These are phyloP conservation scores for Reutealis trisperma DNA, from an alignment of 345 rosid genomes.

Conservation along the genomic window DNA sequence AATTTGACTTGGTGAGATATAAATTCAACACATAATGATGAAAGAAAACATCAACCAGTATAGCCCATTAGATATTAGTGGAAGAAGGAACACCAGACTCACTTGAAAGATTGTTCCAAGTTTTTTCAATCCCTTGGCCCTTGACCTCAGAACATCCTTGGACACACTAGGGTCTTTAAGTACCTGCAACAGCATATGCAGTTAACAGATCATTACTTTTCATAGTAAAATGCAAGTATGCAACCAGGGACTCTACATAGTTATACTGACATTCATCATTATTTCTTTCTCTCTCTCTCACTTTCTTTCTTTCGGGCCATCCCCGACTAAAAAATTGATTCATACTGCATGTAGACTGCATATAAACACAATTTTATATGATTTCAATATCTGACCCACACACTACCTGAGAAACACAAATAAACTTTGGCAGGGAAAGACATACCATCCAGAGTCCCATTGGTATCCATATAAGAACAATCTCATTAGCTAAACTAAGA, in stretches of 20 bases:
- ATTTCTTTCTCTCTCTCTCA: too few species aligned
- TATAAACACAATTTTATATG: neutral
- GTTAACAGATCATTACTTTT: neutral
- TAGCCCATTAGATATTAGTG: neutral
- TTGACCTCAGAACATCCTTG: slow-evolving; percentile 55
- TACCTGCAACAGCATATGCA: slow-evolving; percentile 47
- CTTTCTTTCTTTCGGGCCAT: too few species aligned
- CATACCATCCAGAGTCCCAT: too few species aligned
- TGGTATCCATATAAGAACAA: too few species aligned
- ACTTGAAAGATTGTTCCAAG: slow-evolving; percentile 92
- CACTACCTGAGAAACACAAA: too few species aligned
- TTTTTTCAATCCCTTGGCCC: slow-evolving; percentile 76
- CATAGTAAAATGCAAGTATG: neutral
- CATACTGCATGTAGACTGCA: neutral
- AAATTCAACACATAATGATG: neutral
- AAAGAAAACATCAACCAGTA: slow-evolving; percentile 5
- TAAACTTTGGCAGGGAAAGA: too few species aligned
- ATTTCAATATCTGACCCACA: too few species aligned
- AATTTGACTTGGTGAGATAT: neutral
- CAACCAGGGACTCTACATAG: neutral
- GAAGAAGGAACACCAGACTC: slow-evolving; percentile 24
- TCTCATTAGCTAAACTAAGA: too few species aligned
- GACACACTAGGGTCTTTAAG: slow-evolving; percentile 81
- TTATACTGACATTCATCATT: too few species aligned
- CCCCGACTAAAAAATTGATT: neutral